Percentiles rank a stretch among this genome's conserved stretches.
Conservation (phyloP, 768 basidiomycete species). For the Boletellus ananas region DNA sequence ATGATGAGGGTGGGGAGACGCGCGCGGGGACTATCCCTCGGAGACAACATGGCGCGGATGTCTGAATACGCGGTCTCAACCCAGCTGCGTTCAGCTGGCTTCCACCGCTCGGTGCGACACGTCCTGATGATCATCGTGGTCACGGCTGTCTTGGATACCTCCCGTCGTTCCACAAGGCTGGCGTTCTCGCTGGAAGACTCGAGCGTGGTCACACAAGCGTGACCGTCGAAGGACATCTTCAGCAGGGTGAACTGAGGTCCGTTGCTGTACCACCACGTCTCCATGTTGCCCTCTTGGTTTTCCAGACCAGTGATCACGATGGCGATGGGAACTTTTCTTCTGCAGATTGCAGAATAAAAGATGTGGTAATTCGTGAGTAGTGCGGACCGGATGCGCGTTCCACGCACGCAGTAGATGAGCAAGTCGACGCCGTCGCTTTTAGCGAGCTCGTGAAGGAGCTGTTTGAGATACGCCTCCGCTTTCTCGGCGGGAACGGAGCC, state of each 20-base stretch:
- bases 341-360: constrained; percentile 40
- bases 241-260: constrained; percentile 17
- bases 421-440: constrained; percentile 37
- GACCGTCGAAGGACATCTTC: constrained; percentile 26
- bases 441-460: constrained; percentile 34
- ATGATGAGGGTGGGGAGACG: constrained; percentile 23
- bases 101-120: constrained; percentile 25
- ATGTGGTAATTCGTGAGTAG: constrained; percentile 37
- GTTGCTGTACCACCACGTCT: constrained; percentile 32
- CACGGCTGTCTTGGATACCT: constrained; percentile 23
- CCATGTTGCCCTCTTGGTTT: constrained; percentile 32
- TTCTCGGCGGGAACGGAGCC: constrained; percentile 29
- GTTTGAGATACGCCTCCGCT: constrained; percentile 30
- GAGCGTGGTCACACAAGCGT: constrained; percentile 35
- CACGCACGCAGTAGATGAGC: constrained; percentile 40
- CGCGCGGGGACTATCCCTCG: neutral
- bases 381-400: constrained; percentile 34
- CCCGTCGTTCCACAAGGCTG: constrained; percentile 15
- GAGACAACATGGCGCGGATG: constrained; percentile 22
- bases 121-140: constrained; percentile 17
- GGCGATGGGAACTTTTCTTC: constrained; percentile 35
- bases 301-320: constrained; percentile 43
- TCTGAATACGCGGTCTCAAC: constrained; percentile 24
- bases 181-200: constrained; percentile 9
- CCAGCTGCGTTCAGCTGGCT: constrained; percentile 26